Base-by-base conservation (phyloP, 2,329 filamentous ascomycete genomes). In the Huntiella abstrusa region DNA sequence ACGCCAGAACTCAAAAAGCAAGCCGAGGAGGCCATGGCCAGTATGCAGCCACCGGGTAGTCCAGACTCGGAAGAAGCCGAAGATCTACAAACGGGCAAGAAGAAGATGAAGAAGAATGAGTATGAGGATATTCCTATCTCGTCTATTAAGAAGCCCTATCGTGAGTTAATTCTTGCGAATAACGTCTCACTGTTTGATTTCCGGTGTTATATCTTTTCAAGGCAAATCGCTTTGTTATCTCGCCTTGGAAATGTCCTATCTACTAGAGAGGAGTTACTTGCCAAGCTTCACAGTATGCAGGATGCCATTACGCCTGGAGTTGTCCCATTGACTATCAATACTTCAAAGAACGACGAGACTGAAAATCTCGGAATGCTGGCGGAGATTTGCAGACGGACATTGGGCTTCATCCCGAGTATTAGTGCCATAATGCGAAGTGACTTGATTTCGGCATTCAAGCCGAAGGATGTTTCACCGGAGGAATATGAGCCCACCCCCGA, bases 131-230 rank as follows among this genome's bases (percentile, higher is more conserved):
- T 79, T 41, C 69, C 75, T 19, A 71, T 80, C 52, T 73, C 70
- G 51, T 65, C 75, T 7, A 68, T 71, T 1, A 76, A 75, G 52
- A 94, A 94, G 59, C 73, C 83, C 1, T 98, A 96, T 58, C 76
- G 88, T 44, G 85, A 92, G 48, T 75, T 93, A 55, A 98, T 98
- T 42, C 67, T 98, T 35, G 80, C 83, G 11, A 98, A 92, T 63
- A 83, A 94, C 53, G 92, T 98, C 33, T 98, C 91, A 0, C 70
- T 94, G 2, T 95, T 96, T 57, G 91, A 98, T 60, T 96, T 98
- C 59, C 73, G 84, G 43, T 84, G 82, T 54, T 98, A 98, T 59
- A 77, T 98, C 10, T 98, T 96, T 59, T 78, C 85, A 3, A 75
- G 91, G 17, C 88, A 98, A 55, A 75, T 94, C 51, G 74, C 81